Evolutionary conservation across 2,329 filamentous ascomycete species (phyloP), one percentile per base, ranked within the genome.

Genomic region (Scytalidium sp.): DNA sequence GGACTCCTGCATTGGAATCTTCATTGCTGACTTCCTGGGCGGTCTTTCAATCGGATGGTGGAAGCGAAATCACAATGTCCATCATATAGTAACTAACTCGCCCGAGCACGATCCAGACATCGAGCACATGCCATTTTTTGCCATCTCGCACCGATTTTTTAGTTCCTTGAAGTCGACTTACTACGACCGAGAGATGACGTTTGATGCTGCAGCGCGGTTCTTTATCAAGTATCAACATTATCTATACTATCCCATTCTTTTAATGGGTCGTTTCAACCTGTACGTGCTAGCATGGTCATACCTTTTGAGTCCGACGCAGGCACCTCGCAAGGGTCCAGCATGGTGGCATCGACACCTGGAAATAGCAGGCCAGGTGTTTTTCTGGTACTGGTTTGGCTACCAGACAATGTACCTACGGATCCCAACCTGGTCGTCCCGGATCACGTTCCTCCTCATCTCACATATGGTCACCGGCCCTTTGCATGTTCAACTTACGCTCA

Each of bases 401-500:
- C 73, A 75, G n/a, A 72, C 85, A 6, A 62, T 88, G 21, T 84
- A 80, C 73, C 73, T 74, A 53, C 70, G 71, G 3, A 75, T 89
- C 40, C 83, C 84, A 2, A 78, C 72, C 46, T 80, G 74, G 70
- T 72, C 72, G 50, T 72, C 73, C 19, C 82, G 84, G 20, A 70
- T 88, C 50, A 64, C 70, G 45, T 89, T 85, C 56, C 75, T 88
- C 2, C 67, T 88, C 39, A 70, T 87, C 47, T 82, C 78, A 22
- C 84, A 88, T 65, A 75, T 83, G 43, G 67, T 84, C 61, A 85
- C 84, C 23, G 81, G 84, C 74, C 83, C 84, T 0, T 74, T 88
- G 19, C 85, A 89, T 62, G 75, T 88, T 2, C 85, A 88, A 59
- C 87, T 89, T 64, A 88, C 84, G 0, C 77, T 88, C 8, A 84